Percentiles rank a stretch among this genome's conserved stretches.
Conservation (phyloP, 345 rosid genomes). For the Syzygium grande region DNA sequence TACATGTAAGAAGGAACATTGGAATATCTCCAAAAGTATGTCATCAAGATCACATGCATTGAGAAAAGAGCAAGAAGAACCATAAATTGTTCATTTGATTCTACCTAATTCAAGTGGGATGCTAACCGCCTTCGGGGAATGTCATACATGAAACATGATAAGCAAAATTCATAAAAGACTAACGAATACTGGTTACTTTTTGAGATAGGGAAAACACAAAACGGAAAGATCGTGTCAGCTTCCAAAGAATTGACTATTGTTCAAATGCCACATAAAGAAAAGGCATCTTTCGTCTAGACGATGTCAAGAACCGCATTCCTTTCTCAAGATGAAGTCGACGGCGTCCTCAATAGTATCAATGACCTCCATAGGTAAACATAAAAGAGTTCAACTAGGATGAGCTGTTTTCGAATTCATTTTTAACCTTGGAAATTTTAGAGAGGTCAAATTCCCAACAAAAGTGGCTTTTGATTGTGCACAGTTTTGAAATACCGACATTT, state of each 20-base stretch:
- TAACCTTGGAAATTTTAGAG: not conserved
- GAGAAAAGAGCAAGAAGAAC: not conserved
- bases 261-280: not conserved
- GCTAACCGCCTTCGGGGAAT: not conserved
- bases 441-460: not conserved
- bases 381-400: not conserved
- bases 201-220: not conserved
- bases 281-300: not conserved
- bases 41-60: not conserved
- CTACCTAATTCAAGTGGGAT: not conserved
- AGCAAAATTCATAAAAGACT: not conserved
- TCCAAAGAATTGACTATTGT: not conserved
- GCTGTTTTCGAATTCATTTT: not conserved
- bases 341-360: slow-evolving; percentile 75
- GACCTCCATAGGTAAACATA: slow-evolving; percentile 39
- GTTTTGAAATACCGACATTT: not conserved
- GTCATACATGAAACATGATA: not conserved
- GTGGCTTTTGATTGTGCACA: not conserved
- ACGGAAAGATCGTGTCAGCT: not conserved
- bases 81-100: not conserved
- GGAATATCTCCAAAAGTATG: not conserved
- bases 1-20: not conserved
- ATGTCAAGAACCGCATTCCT: slow-evolving; percentile 19
- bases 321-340: slow-evolving; percentile 57
- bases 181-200: not conserved